phyloP scores from a whole-genome alignment of 176 grass and related monocot genomes.

The Aegilops umbellulata region DNA sequence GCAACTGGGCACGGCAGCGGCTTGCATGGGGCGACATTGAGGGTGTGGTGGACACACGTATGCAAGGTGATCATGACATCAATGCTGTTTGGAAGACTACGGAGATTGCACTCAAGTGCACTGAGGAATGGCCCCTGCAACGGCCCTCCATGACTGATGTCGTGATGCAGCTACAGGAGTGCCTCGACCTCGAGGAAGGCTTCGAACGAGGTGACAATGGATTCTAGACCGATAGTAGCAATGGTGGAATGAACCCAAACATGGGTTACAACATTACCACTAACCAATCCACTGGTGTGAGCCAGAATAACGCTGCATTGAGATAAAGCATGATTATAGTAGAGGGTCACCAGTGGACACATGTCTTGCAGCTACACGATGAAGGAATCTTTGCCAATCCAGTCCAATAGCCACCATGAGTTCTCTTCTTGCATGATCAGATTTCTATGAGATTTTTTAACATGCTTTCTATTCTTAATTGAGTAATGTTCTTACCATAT shows the following conservation, averaged over 20 bases:
- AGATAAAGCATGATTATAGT: slow-evolving; percentile 30
- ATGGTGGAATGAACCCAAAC: background rate
- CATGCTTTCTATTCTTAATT: too few species aligned
- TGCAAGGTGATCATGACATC: too few species aligned
- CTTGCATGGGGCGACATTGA: slow-evolving; percentile 21
- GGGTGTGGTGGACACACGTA: too few species aligned
- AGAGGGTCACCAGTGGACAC: background rate
- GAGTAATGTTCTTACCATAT: too few species aligned
- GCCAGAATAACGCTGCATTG: slow-evolving; percentile 25
- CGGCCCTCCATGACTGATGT: too few species aligned
- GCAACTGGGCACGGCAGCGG: slow-evolving; percentile 33
- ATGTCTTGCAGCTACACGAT: slow-evolving; percentile 17
- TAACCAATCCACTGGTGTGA: too few species aligned
- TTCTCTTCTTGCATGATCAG: background rate
- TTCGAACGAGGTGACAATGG: background rate
- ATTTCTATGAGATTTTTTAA: background rate
- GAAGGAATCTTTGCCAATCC: background rate
- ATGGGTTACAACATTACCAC: slow-evolving; percentile 10
- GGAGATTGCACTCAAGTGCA: too few species aligned
- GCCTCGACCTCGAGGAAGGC: slow-evolving; percentile 21
- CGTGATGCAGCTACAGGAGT: too few species aligned
- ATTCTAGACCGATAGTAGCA: background rate
- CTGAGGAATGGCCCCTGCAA: too few species aligned
- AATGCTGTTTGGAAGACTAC: too few species aligned
- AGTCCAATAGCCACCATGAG: background rate